Base-by-base conservation (phyloP, 1,284 basidiomycete species). In the Clitocybe nebularis region DNA sequence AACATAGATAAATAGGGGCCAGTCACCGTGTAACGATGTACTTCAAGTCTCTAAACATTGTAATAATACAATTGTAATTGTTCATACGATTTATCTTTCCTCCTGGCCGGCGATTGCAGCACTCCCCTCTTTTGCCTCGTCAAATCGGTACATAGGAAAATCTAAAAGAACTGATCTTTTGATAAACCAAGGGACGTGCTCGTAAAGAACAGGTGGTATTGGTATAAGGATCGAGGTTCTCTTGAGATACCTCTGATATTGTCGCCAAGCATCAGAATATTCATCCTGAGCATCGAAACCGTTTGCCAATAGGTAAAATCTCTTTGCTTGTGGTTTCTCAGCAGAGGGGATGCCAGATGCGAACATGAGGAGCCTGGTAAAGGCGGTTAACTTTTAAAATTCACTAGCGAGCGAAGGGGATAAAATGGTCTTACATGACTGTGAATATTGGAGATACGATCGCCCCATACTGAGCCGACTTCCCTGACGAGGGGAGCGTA, bases 271-370 rank as follows among this genome's bases (percentile, higher is more conserved):
- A 37, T 59, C 56, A 4, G 53, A 25, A 37, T 58, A 35, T 20
- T 54, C 54, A 7, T 55, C 50, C 13, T 43, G 30, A 11, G 67
- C 61, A 21, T 67, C 49, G 10, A 66, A 61, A 1, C 68, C 69
- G 51, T 79, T 64, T 13, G 74, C 73, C 58, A 81, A 68, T 37
- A 84, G 64, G 60, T 76, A 86, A 56, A 77, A 84, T 50, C 73
- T 75, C 54, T 79, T 74, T 3, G 82, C 83, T 14, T 75, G 71
- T 0, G 84, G 82, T 59, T 85, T 87, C 58, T 88, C 84, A 1
- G 83, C 81, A 0, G 79, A 79, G 0, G 85, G 86, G 11, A 89
- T 57, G 2, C 85, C 86, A 2, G 82, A 84, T 2, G 71, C 76
- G 60, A 84, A 85, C 61, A 82, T 71, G 6, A 86, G 65, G 13